phyloP scores from a whole-genome alignment of 192 early-diverging fungal species.

The Pilaira anomala region DNA sequence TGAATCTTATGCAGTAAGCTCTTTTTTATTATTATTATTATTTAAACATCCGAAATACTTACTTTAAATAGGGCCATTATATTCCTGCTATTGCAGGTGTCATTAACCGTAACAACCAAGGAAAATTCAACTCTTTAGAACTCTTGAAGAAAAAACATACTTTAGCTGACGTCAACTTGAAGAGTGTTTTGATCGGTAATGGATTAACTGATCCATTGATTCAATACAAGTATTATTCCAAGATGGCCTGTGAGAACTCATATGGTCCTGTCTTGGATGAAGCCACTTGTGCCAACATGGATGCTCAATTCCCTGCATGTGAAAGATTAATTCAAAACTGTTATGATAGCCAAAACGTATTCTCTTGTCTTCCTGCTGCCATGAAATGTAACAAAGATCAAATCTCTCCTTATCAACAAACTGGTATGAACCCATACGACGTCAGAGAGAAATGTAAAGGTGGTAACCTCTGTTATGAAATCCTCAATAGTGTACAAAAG shows the following conservation, averaged over 20 bases:
- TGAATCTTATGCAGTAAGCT: conserved; percentile 53
- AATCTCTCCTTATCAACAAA: conserved; percentile 74
- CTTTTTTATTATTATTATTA: conserved; percentile 20
- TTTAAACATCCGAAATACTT: too few relatives aligned
- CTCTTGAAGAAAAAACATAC: conserved; percentile 22
- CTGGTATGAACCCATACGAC: conserved; percentile 92
- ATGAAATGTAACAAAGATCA: conserved; percentile 88
- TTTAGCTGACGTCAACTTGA: conserved; percentile 61
- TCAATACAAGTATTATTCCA: conserved; percentile 92
- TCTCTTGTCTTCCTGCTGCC: conserved; percentile 82
- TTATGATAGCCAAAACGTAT: conserved; percentile 80
- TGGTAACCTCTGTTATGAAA: conserved; percentile 87
- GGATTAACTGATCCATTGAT: conserved; percentile 88
- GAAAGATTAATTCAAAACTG: conserved; percentile 78
- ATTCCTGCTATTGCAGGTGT: conserved; percentile 87
- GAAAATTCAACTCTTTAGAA: conserved; percentile 24
- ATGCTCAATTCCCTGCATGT: conserved; percentile 73
- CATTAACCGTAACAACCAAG: conserved; percentile 79
- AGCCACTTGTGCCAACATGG: conserved; percentile 78
- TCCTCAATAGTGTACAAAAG: conserved; percentile 76
- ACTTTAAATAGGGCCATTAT: conserved; percentile 71
- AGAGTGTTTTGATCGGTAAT: conserved; percentile 86
- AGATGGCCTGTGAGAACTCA: conserved; percentile 75
- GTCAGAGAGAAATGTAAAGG: conserved; percentile 47
- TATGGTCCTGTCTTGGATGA: conserved; percentile 82